These are phyloP conservation scores for Cryphonectria carpinicola DNA, from an alignment of 2,329 filamentous ascomycete species.

Conservation along the genomic window DNA sequence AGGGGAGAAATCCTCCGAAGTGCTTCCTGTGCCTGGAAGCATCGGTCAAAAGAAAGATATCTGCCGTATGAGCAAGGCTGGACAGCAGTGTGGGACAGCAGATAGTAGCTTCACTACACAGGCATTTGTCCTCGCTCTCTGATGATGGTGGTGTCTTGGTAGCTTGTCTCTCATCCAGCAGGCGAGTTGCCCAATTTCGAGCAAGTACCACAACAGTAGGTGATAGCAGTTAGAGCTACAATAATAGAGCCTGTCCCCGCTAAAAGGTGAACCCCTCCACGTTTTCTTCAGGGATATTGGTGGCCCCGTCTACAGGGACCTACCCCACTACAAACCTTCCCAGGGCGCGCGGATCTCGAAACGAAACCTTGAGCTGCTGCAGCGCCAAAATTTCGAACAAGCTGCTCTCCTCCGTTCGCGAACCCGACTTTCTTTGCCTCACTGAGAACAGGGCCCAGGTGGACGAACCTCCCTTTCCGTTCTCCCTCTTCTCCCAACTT, in stretches of 20 bases:
- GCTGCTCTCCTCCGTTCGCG: background rate
- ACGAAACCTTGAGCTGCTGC: background rate
- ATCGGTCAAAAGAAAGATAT: background rate
- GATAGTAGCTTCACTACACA: background rate
- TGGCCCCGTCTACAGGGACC: background rate
- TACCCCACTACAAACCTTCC: background rate
- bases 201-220: background rate
- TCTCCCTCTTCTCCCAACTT: background rate
- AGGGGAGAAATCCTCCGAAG: background rate
- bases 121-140: background rate
- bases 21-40: background rate
- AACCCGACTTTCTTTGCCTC: background rate
- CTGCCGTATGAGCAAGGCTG: background rate
- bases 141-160: too few species aligned
- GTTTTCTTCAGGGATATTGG: slow-evolving; percentile 4
- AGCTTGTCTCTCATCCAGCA: background rate
- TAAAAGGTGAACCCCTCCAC: background rate
- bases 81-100: background rate
- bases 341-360: slow-evolving; percentile 1
- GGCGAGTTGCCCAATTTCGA: background rate
- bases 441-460: background rate
- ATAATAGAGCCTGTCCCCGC: background rate
- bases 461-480: background rate
- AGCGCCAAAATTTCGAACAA: background rate
- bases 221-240: background rate